A percentile compares a stretch with the other conserved stretches of the same genome.
Conservation (phyloP, 1,284 basidiomycete species). For the Trichosporon sp. region DNA sequence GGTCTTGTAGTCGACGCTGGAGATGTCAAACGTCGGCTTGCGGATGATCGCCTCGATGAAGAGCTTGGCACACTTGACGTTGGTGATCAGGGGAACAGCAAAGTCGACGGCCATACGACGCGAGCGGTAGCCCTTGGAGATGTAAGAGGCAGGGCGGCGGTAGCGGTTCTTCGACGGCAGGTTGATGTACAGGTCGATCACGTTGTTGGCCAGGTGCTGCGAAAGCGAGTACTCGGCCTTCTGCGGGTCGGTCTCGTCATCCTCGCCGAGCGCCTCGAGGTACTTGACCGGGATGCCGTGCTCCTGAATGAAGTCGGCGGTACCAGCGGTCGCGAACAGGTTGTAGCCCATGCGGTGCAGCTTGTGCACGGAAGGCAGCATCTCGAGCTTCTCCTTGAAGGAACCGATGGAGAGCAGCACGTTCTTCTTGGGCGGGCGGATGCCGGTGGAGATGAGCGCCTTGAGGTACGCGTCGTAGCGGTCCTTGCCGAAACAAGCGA, state of each 20-base stretch:
- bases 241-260: slow-evolving; percentile 64
- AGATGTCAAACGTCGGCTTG: slow-evolving; percentile 77
- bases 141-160: slow-evolving; percentile 92
- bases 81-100: slow-evolving; percentile 93
- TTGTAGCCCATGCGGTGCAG: slow-evolving; percentile 91
- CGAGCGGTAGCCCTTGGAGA: slow-evolving; percentile 93
- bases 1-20: slow-evolving; percentile 89
- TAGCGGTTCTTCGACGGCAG: slow-evolving; percentile 97
- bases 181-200: slow-evolving; percentile 99
- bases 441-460: slow-evolving; percentile 92
- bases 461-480: slow-evolving; percentile 99
- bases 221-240: slow-evolving; percentile 94
- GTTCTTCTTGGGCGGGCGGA: slow-evolving; percentile 72
- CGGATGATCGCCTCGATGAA: slow-evolving; percentile 92
- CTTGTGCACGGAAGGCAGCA: slow-evolving; percentile 93
- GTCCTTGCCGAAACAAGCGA: slow-evolving; percentile 95
- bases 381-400: slow-evolving; percentile 96
- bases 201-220: slow-evolving; percentile 89
- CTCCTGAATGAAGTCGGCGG: slow-evolving; percentile 88
- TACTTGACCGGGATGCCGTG: slow-evolving; percentile 63
- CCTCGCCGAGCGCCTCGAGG: slow-evolving; percentile 77
- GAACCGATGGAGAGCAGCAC: slow-evolving; percentile 59
- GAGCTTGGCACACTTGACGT: slow-evolving; percentile 98
- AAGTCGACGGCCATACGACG: slow-evolving; percentile 99
- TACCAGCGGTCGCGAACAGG: slow-evolving; percentile 94